Base-by-base conservation (phyloP, 192 early-diverging fungal genomes). In the Coemansia sp. region DNA sequence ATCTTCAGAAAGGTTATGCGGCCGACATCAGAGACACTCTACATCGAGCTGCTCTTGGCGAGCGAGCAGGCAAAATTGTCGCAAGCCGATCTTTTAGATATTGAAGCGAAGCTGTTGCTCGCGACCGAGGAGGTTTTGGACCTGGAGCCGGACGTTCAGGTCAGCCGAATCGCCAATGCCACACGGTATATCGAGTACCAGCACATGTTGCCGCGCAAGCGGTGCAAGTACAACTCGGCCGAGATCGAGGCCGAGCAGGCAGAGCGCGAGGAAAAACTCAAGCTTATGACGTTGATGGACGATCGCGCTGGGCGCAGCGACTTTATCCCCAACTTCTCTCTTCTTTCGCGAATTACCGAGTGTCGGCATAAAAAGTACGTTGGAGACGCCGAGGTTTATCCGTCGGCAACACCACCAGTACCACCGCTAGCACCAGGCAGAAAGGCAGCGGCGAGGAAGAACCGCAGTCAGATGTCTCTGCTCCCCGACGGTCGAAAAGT, bases 201-300 rank as follows among this genome's bases (percentile, higher is more conserved):
- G 3, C 75, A 84, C n/a, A 51, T 83, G 66, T 65, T 83, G 42
- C 72, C 81, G 11, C 82, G 79, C 64, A 87, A 81, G 70, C 86
- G 78, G 66, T 78, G 86, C 74, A 90, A 89, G 67, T 88, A 84
- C 85, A 90, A 91, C 70, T 90, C 88, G 36, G 74, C 85, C 0
- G 90, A 90, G 62, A 68, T 86, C 33, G 90, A 89, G 60, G 86
- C 88, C 8, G 88, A 90, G 62, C 77, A 86, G 24, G 85, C 86
- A 14, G 85, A 86, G 60, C 89, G 85, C 76, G 82, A 83, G 35
- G 90, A 91, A 67, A 87, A 87, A 55, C 82, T 84, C 60, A 88
- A 86, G 69, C 68, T 90, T 55, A 84, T 91, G 84, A 84, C 85
- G 21, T 69, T 89, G 55, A 90, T 90, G 88, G 88, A 91, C 70